A percentile compares a stretch with the other conserved stretches of the same genome.
Conservation (phyloP, 179 eudicot species). For the Drosera spatulata region DNA sequence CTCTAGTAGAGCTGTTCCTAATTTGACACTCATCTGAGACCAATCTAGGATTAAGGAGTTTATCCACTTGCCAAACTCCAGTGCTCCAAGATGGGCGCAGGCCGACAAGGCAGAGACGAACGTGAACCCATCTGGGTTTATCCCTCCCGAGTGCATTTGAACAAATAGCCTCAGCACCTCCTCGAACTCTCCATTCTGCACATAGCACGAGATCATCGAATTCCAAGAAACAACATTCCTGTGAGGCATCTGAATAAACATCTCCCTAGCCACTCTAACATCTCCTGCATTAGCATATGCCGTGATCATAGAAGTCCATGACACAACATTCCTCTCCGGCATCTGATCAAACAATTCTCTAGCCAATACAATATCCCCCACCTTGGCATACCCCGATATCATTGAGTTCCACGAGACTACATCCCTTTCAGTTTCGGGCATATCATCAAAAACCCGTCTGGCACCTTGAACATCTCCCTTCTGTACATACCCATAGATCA, state of each 20-base stretch:
- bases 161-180: slow-evolving; percentile 18
- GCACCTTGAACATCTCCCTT: slow-evolving; percentile 12
- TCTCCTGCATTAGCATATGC: slow-evolving; percentile 17
- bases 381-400: slow-evolving; percentile 15
- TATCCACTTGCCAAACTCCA: slow-evolving; percentile 21
- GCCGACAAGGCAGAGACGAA: slow-evolving; percentile 23
- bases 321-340: slow-evolving; percentile 25
- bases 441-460: slow-evolving; percentile 12
- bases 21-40: slow-evolving; percentile 14
- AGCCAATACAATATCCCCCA: slow-evolving; percentile 14
- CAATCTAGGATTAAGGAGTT: slow-evolving; percentile 14
- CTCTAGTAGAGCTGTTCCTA: slow-evolving; percentile 21
- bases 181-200: slow-evolving; percentile 11
- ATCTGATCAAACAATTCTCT: slow-evolving; percentile 12
- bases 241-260: slow-evolving; percentile 21
- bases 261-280: slow-evolving; percentile 10
- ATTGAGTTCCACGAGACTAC: slow-evolving; percentile 24
- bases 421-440: slow-evolving; percentile 18
- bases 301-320: slow-evolving; percentile 23
- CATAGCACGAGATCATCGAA: slow-evolving; percentile 17
- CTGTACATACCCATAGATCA: slow-evolving; percentile 13
- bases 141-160: slow-evolving; percentile 17
- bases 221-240: slow-evolving; percentile 31
- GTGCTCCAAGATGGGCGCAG: slow-evolving; percentile 18
- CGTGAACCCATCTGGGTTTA: slow-evolving; percentile 19